Percentiles rank a stretch among this genome's conserved stretches.
Conservation (phyloP, 2,329 filamentous ascomycete genomes). For the Zarea fungicola region DNA sequence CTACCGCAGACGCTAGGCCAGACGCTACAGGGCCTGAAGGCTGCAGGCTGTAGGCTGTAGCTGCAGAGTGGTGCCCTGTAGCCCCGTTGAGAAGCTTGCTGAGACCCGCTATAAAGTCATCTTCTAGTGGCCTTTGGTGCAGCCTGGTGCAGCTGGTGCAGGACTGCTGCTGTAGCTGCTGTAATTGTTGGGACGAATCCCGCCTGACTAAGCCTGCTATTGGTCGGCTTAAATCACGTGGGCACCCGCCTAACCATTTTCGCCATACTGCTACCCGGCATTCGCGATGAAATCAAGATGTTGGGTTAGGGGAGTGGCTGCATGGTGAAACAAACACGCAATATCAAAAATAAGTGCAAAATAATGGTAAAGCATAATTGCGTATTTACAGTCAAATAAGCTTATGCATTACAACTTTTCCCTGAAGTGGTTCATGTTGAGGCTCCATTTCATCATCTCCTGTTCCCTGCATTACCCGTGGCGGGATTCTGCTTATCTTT, state of each 20-base stretch:
- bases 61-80: no score
- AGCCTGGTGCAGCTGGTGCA: background rate
- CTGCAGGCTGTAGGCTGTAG: background rate
- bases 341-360: background rate
- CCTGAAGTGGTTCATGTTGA: no score
- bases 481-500: no score
- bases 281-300: conserved; percentile 8
- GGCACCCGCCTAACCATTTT: background rate
- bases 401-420: no score
- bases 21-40: background rate
- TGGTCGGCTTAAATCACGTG: background rate
- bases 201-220: conserved; percentile 2
- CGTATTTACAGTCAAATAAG: no score
- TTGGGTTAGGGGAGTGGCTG: conserved; percentile 8
- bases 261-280: background rate
- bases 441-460: no score
- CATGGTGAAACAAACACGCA: background rate
- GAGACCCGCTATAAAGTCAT: background rate
- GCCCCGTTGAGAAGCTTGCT: conserved; percentile 1
- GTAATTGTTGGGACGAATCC: conserved; percentile 13
- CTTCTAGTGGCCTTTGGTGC: background rate
- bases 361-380: no score
- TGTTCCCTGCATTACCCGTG: no score
- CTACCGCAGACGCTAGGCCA: background rate
- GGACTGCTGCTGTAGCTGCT: no score